Evolutionary conservation across 306 rosid genomes (phyloP).

Genomic region (Herpetospermum pedunculosum): DNA sequence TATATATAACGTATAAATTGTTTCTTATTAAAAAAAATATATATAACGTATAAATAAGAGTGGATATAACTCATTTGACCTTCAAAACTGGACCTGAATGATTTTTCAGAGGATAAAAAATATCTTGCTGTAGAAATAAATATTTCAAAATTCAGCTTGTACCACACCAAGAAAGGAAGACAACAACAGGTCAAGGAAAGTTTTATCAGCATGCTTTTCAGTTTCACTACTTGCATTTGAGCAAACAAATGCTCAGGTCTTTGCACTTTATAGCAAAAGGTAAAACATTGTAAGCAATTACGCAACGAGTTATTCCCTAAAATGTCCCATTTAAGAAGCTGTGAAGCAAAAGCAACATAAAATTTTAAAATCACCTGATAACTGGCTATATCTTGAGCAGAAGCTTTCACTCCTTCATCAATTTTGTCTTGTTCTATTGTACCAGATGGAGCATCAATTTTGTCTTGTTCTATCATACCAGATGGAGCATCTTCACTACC

Average conservation of each 20-base stretch:
- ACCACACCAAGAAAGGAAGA: too few species aligned
- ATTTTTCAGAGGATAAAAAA: not conserved
- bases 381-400: conserved; percentile 75
- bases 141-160: not conserved
- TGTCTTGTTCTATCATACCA: conserved; percentile 23
- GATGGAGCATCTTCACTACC: conserved; percentile 28
- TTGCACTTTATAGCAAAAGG: not conserved
- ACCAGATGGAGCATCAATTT: conserved; percentile 25
- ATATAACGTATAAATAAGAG: not conserved
- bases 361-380: conserved; percentile 49
- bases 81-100: not conserved
- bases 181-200: too few species aligned
- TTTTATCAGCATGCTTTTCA: not conserved
- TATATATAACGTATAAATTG: too few species aligned
- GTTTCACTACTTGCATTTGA: not conserved
- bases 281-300: not conserved
- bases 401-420: conserved; percentile 29
- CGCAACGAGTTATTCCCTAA: not conserved
- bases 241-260: not conserved
- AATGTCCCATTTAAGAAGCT: not conserved
- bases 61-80: not conserved
- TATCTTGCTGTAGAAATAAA: not conserved
- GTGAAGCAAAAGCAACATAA: not conserved
- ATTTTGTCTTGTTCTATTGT: conserved; percentile 23
- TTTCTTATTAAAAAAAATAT: too few species aligned